Conservation (phyloP, 2,329 filamentous ascomycete species). For the Stemphylium vesicarium region DNA sequence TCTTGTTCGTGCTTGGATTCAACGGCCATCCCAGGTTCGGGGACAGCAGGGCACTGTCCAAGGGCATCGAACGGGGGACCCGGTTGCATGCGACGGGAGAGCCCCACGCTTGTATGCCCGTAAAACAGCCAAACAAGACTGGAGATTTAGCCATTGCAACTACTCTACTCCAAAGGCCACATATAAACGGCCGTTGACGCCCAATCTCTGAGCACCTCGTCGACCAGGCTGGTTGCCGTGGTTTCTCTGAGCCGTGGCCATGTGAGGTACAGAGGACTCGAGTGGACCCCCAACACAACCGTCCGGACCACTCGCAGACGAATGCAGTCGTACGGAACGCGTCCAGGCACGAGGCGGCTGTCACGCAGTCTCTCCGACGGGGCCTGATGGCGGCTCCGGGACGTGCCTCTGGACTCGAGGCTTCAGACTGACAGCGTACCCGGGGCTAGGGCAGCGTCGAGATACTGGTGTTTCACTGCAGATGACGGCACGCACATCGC, state of each 20-base stretch:
- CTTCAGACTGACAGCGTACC: conserved; percentile 27
- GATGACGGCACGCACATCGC: conserved; percentile 12
- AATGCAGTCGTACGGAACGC: conserved; percentile 34
- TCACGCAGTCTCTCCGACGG: conserved; percentile 21
- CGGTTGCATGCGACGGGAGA: conserved; percentile 36
- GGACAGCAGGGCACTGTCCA: conserved; percentile 32
- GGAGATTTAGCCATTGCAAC: conserved; percentile 43
- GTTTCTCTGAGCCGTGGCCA: too few relatives aligned
- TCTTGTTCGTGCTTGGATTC: conserved; percentile 37
- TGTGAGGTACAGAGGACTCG: not conserved
- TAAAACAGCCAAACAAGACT: conserved; percentile 33
- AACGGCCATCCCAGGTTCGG: conserved; percentile 44
- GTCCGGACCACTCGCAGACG: conserved; percentile 18
- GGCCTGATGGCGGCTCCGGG: conserved; percentile 20
- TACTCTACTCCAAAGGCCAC: conserved; percentile 42
- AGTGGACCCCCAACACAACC: conserved; percentile 8
- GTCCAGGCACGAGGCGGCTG: conserved; percentile 43
- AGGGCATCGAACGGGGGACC: conserved; percentile 34
- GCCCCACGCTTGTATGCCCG: conserved; percentile 23
- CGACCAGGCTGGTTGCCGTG: too few relatives aligned
- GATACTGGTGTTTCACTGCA: conserved; percentile 39
- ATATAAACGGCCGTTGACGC: conserved; percentile 37
- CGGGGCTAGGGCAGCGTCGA: conserved; percentile 25
- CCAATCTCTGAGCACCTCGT: conserved; percentile 29
- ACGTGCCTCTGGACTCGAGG: conserved; percentile 29